phyloP scores from a whole-genome alignment of 805 yeast genomes.

The Pichia scutulata region DNA sequence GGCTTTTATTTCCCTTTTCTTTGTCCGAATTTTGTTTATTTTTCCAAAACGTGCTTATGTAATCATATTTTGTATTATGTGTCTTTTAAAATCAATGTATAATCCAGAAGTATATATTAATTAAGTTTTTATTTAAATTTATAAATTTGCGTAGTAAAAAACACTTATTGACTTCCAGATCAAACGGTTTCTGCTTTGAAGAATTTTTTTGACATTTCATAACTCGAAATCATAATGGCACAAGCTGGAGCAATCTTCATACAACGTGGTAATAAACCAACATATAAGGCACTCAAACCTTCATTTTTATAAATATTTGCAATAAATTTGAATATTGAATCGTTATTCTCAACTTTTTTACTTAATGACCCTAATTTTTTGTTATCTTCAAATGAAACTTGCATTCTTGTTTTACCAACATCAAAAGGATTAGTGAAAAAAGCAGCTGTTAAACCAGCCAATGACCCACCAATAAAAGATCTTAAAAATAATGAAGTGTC shows the following conservation, averaged over 20 bases:
- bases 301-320: slow-evolving; percentile 56
- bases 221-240: slow-evolving; percentile 96
- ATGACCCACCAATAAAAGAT: slow-evolving; percentile 73
- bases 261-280: slow-evolving; percentile 80
- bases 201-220: slow-evolving; percentile 76
- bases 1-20: not conserved
- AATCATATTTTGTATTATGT: not conserved
- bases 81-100: not conserved
- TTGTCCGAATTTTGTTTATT: not conserved
- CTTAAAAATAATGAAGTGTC: slow-evolving; percentile 34
- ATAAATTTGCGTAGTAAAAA: not conserved
- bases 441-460: slow-evolving; percentile 83
- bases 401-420: slow-evolving; percentile 92
- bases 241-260: slow-evolving; percentile 94
- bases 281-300: slow-evolving; percentile 78
- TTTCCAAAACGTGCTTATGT: too few species aligned
- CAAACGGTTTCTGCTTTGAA: slow-evolving; percentile 23
- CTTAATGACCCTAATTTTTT: slow-evolving; percentile 10
- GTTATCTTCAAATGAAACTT: slow-evolving; percentile 42
- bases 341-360: slow-evolving; percentile 19
- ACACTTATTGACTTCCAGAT: not conserved
- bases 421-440: slow-evolving; percentile 89
- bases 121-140: not conserved
- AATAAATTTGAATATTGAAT: slow-evolving; percentile 65
- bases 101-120: not conserved